These are phyloP conservation scores for Hypericum perforatum DNA, from an alignment of 345 rosid genomes.

Conservation along the genomic window DNA sequence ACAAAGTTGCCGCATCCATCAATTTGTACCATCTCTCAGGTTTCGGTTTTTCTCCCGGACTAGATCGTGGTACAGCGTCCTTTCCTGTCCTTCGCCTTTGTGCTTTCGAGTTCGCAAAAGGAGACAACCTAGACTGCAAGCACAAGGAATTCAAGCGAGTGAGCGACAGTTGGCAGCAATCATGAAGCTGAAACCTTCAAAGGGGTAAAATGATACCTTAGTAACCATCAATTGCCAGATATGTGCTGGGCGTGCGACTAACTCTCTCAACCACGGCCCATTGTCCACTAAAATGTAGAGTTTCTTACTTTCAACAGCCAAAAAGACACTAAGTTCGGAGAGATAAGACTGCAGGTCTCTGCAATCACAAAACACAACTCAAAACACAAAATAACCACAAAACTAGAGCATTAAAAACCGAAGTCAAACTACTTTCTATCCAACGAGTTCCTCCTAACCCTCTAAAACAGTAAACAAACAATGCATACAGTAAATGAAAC, in stretches of 20 bases:
- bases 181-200: neutral
- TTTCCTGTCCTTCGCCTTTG: constrained; percentile 36
- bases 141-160: constrained; percentile 14
- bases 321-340: constrained; percentile 73
- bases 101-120: constrained; percentile 82
- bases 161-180: neutral
- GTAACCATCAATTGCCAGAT: constrained; percentile 98
- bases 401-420: too few species aligned
- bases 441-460: too few species aligned
- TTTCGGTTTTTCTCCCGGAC: constrained; percentile 24
- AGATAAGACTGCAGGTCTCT: constrained; percentile 97
- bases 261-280: constrained; percentile 68
- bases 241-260: constrained; percentile 57
- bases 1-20: constrained; percentile 47
- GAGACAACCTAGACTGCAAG: constrained; percentile 87
- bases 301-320: constrained; percentile 70
- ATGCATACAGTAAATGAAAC: too few species aligned
- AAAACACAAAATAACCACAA: neutral
- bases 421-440: too few species aligned
- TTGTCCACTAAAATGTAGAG: constrained; percentile 87
- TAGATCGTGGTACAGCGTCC: constrained; percentile 26
- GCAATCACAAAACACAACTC: constrained; percentile 21
- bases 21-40: constrained; percentile 58
- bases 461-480: too few species aligned
- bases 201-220: constrained; percentile 39